These are phyloP conservation scores for Paramecium pentaurelia DNA, from an alignment of 73 alveolate genomes.

Conservation along the genomic window DNA sequence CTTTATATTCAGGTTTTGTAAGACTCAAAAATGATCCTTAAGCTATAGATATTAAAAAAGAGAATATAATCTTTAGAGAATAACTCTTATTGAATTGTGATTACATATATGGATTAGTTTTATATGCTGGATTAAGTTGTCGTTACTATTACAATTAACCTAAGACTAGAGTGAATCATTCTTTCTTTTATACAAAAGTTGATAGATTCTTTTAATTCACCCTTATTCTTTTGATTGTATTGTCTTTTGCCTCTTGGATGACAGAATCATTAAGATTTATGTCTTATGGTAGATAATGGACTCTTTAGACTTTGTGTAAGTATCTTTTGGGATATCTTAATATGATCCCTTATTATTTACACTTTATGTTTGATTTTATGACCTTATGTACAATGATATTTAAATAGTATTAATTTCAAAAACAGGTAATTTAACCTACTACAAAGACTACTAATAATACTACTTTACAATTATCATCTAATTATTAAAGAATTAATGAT, in stretches of 20 bases:
- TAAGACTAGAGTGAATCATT: background rate
- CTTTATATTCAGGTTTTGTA: background rate
- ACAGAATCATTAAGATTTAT: slow-evolving; percentile 11
- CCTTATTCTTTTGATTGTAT: background rate
- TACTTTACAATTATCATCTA: background rate
- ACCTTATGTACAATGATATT: background rate
- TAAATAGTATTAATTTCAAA: background rate
- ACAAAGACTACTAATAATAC: background rate
- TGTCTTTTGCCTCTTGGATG: slow-evolving; percentile 4
- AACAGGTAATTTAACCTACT: background rate
- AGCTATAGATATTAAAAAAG: background rate
- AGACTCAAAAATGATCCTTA: slow-evolving; percentile 22
- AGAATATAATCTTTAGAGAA: background rate
- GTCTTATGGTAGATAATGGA: background rate
- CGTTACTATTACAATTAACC: background rate
- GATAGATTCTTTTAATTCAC: background rate
- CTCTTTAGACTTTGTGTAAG: background rate
- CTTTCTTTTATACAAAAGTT: background rate
- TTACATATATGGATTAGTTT: slow-evolving; percentile 7
- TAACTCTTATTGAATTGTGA: background rate
- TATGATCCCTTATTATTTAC: slow-evolving; percentile 26
- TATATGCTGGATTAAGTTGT: background rate
- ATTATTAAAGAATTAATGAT: background rate
- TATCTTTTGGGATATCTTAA: background rate
- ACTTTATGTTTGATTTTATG: background rate